Base-by-base conservation (phyloP, 2,329 filamentous ascomycete genomes). In the Penicillium sp. region DNA sequence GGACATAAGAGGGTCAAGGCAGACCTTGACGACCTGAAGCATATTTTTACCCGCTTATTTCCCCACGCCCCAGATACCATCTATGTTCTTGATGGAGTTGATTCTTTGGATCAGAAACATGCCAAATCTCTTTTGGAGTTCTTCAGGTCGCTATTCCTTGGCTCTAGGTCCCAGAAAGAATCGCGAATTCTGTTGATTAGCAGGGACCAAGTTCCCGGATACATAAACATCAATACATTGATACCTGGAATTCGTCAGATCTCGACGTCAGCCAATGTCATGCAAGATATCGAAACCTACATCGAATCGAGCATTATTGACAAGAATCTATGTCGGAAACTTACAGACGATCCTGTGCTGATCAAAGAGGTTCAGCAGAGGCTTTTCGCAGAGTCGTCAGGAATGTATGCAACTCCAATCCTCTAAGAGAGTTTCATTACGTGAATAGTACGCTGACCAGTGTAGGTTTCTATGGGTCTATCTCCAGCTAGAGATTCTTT, bases 151-250 rank as follows among this genome's bases (percentile, higher is more conserved):
- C 27, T 47, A 21, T 33, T 47, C 26, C 10, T 21, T 13, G 25
- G 21, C 8, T 33, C 26, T 4, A 10, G 16, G 11, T 5, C 43
- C 25, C 27, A 45, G 26, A 13, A 50, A 23, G n/a, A 31, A n/a
- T 59, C 58, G 13, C 54, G 55, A 8, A 39, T 67, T 14, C 37
- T 67, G 10, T n/a, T 67, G 2, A 39, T 64, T 3, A 68, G 64
- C 35, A 58, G 66, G 42, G 61, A 66, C 2, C 62, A 68, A 49
- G n/a, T 68, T 51, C 57, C 59, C 23, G 66, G 66, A 1, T 57
- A 62, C 43, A 59, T 58, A 27, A 54, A 62, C 33, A 57, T 67
- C 7, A n/a, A 53, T 14, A 57, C 49, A 4, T 55, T 56, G 19
- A 58, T 68, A 9, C 57, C 61, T 4, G 60, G 57, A 7, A 49